Base-by-base conservation (phyloP, 2,329 filamentous ascomycete genomes). In the Cordyceps fumosorosea region DNA sequence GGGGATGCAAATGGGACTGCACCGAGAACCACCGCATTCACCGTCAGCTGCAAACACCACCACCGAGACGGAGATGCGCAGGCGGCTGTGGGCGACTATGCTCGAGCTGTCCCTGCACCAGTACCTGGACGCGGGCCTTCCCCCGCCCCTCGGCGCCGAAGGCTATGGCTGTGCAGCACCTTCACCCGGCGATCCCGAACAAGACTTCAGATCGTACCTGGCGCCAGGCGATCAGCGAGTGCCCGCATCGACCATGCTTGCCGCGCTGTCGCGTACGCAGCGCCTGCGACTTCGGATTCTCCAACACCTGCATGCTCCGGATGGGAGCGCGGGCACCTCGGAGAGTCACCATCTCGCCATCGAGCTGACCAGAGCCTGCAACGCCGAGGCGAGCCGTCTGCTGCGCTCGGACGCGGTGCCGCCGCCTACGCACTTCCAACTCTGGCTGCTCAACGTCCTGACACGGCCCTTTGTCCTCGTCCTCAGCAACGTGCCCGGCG, bases 1-100 rank as follows among this genome's bases (percentile, higher is more conserved):
- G 2, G 80, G 79, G n/a, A 76, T 82, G 60, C 74, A 74, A 50
- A 81, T 82, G 74, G 80, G 81, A 3, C 70, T 82, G 11, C 79
- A 83, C 66, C 75, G 78, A 5, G 80, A 83, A 63, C 80, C 81
- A 0, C 64, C 66, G 68, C 71, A 56, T 72, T 79, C 3, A 71
- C 75, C 10, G 73, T 70, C 2, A 64, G 67, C 0, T 70, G 79
- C 8, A 71, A 74, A 24, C 70, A 73, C 0, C n/a, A n/a, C n/a
- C n/a, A n/a, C n/a, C n/a, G 50, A 52, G 29, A 11, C 29, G n/a
- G 80, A 83, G 66, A 72, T 82, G 66, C 75, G 80, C 10, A 71
- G 80, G 11, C 71, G 80, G 6, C 66, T 82, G 3, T 82, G 80
- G 81, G 76, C 76, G 18, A 79, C 78, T 0, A 75, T 81, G 20